Base-by-base conservation (phyloP, 805 yeast genomes). In the Wickerhamiella parazyma region DNA sequence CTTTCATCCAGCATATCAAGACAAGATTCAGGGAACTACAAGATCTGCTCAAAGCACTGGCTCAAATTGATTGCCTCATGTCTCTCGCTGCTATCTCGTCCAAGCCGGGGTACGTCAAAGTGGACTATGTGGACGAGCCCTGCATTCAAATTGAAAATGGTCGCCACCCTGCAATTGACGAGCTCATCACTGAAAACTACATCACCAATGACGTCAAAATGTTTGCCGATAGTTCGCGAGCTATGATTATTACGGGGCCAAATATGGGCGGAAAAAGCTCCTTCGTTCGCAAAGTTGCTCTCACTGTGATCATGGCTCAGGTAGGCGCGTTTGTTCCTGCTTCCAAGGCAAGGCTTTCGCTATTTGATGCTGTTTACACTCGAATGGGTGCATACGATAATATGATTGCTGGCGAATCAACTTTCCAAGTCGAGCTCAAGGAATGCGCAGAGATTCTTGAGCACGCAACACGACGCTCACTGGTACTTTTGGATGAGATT, bases 251-350 rank as follows among this genome's bases (percentile, higher is more conserved):
- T 18, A 82, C 94, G 0, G 94, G 94, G 0, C 91, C 93, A 0
- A 82, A 82, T 50, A 80, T 82, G 86, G 94, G 94, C 6, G 94
- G 94, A 2, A 83, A 83, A 56, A 78, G 87, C 8, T 76, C 85
- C 0, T 77, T 75, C 54, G 83, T 80, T 11, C 70, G 82, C 39
- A 85, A 80, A 48, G 69, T 80, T n/a, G 94, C 91, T 0, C 59
- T 84, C 10, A 63, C 73, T 10, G 76, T 73, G 5, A 72, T 83
- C 5, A 71, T 83, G 79, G 75, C 80, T 1, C 94, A 83, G 56
- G 67, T 81, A 3, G 94, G 94, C 0, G 71, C 81, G 49, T 80
- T 65, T 55, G 70, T 84, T 2, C 91, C 94, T 1, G 85, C 89
- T 16, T 63, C 67, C 2, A 49, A 54, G 1, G 82, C 82, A 1